phyloP scores from a whole-genome alignment of 176 grass and related monocot genomes.

The maize (Zea mays) region Zm-B73-REFERENCE-NAM-5.0 NC_050102.1:111655501-111656000 shows the following conservation, averaged over 20 bases:
- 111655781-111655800: not conserved
- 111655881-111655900: constrained; percentile 76
- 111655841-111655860: constrained; percentile 17
- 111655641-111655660: too few relatives aligned
- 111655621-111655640: too few relatives aligned
- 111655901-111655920: constrained; percentile 58
- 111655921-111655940: constrained; percentile 97
- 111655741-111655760: not conserved
- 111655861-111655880: constrained; percentile 51
- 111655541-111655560: too few relatives aligned
- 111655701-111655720: constrained; percentile 32
- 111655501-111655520: too few relatives aligned
- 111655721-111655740: not conserved
- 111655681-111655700: too few relatives aligned
- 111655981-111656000: not conserved
- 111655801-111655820: not conserved
- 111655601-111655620: too few relatives aligned
- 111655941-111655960: constrained; percentile 97
- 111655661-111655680: too few relatives aligned
- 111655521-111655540: too few relatives aligned
- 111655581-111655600: too few relatives aligned
- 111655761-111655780: constrained; percentile 7
- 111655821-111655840: constrained; percentile 41
- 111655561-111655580: too few relatives aligned
- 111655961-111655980: not conserved